A percentile compares a stretch with the other conserved stretches of the same genome.
Evolutionary conservation across 164 flowering plant species (phyloP).

Genomic region (Nymphaea thermarum): DNA sequence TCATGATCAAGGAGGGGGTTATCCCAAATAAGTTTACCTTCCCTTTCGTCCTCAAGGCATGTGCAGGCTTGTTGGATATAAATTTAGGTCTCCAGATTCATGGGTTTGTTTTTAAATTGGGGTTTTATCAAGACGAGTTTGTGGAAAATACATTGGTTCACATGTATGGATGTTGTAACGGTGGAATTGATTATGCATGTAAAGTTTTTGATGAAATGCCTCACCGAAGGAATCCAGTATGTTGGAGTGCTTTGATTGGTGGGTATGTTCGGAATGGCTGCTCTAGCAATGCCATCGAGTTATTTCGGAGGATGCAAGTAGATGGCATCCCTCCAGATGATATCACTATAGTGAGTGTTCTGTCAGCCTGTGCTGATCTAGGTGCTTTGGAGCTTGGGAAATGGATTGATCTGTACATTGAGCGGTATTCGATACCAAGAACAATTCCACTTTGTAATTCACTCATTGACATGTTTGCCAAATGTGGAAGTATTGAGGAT

Average conservation of each 20-base stretch:
- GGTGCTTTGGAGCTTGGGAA: slow-evolving; percentile 11
- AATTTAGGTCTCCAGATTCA: slow-evolving; percentile 8
- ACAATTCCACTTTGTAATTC: slow-evolving; percentile 9
- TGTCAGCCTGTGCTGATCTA: slow-evolving; percentile 10
- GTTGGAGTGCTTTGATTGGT: slow-evolving; percentile 15
- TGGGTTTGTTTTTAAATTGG: slow-evolving; percentile 8
- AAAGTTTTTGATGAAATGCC: slow-evolving; percentile 13
- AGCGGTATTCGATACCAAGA: slow-evolving; percentile 2
- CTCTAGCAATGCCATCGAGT: slow-evolving; percentile 5
- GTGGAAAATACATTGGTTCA: slow-evolving; percentile 13
- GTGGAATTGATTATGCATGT: slow-evolving; percentile 6
- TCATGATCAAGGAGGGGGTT: slow-evolving; percentile 4
- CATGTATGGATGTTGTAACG: slow-evolving; percentile 4
- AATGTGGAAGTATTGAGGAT: slow-evolving; percentile 11
- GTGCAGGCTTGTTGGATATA: slow-evolving; percentile 5
- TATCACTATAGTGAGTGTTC: slow-evolving; percentile 8
- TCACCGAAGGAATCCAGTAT: slow-evolving; percentile 4
- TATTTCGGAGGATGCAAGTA: slow-evolving; percentile 11
- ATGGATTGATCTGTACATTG: slow-evolving; percentile 12
- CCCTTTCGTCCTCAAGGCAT: slow-evolving; percentile 14
- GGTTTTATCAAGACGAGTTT: slow-evolving; percentile 4
- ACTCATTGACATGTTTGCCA: slow-evolving; percentile 11
- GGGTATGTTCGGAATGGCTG: slow-evolving; percentile 7
- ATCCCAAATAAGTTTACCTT: slow-evolving; percentile 14
- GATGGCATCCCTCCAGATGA: slow-evolving; percentile 8